Evolutionary conservation across 2,329 filamentous ascomycete genomes (phyloP).

Genomic region (Aspergillus amoenus): DNA sequence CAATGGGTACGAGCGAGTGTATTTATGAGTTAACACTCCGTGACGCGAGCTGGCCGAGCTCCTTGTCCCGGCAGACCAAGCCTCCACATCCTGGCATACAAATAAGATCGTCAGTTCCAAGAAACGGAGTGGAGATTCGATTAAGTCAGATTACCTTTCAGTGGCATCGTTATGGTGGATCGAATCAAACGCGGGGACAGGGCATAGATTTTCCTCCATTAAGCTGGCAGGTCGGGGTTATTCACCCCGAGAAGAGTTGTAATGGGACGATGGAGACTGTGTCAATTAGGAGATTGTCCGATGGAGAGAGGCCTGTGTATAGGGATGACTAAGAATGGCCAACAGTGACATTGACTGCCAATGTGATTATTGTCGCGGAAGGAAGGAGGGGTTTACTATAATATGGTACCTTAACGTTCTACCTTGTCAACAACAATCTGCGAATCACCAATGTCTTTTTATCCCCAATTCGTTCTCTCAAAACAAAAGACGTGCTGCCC

Average conservation of each 20-base stretch:
- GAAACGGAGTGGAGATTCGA: background rate
- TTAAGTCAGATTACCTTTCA: background rate
- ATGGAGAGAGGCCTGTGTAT: conserved; percentile 1
- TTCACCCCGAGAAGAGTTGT: conserved; percentile 2
- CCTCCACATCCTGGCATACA: background rate
- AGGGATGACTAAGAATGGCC: background rate
- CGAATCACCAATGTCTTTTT: too few relatives aligned
- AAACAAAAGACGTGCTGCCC: too few relatives aligned
- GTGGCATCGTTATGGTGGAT: background rate
- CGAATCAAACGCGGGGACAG: background rate
- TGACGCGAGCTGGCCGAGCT: background rate
- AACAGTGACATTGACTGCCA: too few relatives aligned
- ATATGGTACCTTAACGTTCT: too few relatives aligned
- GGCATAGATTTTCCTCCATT: conserved; percentile 14
- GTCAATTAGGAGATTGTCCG: conserved; percentile 7
- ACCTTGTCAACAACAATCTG: too few relatives aligned
- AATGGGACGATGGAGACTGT: background rate
- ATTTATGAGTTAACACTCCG: conserved; percentile 1
- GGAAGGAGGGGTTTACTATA: too few relatives aligned
- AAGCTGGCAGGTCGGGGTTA: background rate
- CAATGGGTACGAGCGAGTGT: background rate
- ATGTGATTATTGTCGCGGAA: too few relatives aligned
- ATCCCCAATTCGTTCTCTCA: too few relatives aligned
- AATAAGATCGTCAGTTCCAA: conserved; percentile 1
- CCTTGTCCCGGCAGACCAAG: background rate